Evolutionary conservation across 1,284 basidiomycete species (phyloP).

Genomic region (Boletellus deceptivus): DNA sequence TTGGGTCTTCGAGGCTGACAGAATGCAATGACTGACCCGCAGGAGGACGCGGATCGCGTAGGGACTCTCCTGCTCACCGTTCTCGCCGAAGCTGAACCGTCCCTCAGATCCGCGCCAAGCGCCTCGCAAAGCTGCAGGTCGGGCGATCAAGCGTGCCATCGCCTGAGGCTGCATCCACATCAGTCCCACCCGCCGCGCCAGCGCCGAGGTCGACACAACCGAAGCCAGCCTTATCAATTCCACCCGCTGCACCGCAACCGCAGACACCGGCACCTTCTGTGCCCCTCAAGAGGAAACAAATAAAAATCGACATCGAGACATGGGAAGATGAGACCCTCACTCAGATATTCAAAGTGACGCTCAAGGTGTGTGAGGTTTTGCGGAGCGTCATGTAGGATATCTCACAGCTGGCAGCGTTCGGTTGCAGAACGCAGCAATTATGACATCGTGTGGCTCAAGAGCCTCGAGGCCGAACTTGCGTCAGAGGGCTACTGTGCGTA

Average conservation of each 20-base stretch:
- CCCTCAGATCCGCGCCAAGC: slow-evolving; percentile 80
- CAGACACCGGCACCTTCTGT: slow-evolving; percentile 28
- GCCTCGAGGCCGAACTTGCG: slow-evolving; percentile 67
- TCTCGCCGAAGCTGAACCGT: background rate
- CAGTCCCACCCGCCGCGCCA: slow-evolving; percentile 18
- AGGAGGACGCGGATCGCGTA: slow-evolving; percentile 78
- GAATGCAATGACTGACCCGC: slow-evolving; percentile 51
- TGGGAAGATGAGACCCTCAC: slow-evolving; percentile 79
- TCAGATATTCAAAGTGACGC: slow-evolving; percentile 73
- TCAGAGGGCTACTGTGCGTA: slow-evolving; percentile 64
- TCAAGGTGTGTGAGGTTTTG: slow-evolving; percentile 56
- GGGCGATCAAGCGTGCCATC: slow-evolving; percentile 36
- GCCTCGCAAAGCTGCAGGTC: slow-evolving; percentile 74
- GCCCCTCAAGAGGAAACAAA: slow-evolving; percentile 47
- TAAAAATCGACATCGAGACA: slow-evolving; percentile 51
- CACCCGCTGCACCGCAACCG: slow-evolving; percentile 19
- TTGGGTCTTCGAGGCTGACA: background rate
- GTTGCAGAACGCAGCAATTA: slow-evolving; percentile 70
- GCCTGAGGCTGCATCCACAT: slow-evolving; percentile 23
- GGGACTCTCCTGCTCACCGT: slow-evolving; percentile 1
- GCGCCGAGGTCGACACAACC: slow-evolving; percentile 31
- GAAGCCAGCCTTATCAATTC: slow-evolving; percentile 32
- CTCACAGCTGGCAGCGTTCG: slow-evolving; percentile 48
- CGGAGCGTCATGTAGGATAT: background rate
- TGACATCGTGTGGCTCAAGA: slow-evolving; percentile 83